Conservation (phyloP, 768 basidiomycete species). For the Leucocoprinus leucothites region DNA sequence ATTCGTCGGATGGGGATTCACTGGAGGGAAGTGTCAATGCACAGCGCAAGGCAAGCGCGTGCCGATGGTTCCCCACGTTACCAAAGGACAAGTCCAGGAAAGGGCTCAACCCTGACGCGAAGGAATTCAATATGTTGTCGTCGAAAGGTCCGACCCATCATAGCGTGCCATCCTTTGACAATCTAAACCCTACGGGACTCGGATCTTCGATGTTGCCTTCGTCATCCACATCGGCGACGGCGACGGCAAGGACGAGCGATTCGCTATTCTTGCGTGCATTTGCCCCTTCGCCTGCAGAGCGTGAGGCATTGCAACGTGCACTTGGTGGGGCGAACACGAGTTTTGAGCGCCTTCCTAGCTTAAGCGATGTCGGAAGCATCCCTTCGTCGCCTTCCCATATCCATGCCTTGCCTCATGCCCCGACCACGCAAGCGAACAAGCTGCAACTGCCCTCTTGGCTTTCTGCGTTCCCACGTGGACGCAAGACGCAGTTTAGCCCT, state of each 20-base stretch:
- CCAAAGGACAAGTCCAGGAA: constrained; percentile 47
- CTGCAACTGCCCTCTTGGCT: constrained; percentile 59
- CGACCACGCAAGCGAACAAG: constrained; percentile 22
- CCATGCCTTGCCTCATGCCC: constrained; percentile 33
- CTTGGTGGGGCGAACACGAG: constrained; percentile 74
- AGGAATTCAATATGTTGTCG: constrained; percentile 64
- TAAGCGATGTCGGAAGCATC: constrained; percentile 73
- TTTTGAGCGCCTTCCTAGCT: constrained; percentile 73
- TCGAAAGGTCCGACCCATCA: constrained; percentile 16
- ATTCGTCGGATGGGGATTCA: background rate
- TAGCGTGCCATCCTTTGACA: constrained; percentile 37
- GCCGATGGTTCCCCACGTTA: constrained; percentile 6
- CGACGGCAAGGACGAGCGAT: constrained; percentile 39
- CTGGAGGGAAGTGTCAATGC: background rate
- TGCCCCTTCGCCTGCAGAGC: constrained; percentile 85
- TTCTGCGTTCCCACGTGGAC: constrained; percentile 58
- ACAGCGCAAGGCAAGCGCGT: background rate
- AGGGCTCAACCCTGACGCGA: constrained; percentile 82
- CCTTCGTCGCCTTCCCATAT: constrained; percentile 62
- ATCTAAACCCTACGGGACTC: constrained; percentile 61
- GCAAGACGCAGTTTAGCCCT: constrained; percentile 75
- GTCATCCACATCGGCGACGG: constrained; percentile 35
- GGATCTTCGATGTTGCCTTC: constrained; percentile 30
- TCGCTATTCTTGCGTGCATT: constrained; percentile 69
- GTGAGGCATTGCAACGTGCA: constrained; percentile 79